Percentiles rank a stretch among this genome's conserved stretches.
phyloP scores from a whole-genome alignment of 1,284 basidiomycete species.

The Pseudozyma sp. region DNA sequence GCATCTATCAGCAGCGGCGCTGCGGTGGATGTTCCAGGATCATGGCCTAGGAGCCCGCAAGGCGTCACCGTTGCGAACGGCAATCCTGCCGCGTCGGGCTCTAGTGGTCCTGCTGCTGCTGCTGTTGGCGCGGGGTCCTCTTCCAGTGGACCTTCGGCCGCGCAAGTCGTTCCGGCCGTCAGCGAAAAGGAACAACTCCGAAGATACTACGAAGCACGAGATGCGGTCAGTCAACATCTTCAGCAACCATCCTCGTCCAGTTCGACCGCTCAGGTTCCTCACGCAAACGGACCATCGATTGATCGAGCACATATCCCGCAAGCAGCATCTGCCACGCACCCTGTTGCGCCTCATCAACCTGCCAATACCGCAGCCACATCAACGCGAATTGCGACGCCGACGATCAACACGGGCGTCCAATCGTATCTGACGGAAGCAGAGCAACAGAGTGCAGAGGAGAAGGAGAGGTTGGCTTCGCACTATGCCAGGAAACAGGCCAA shows the following conservation, averaged over 20 bases:
- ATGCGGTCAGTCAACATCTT: conserved; percentile 49
- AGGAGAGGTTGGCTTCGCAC: conserved; percentile 45
- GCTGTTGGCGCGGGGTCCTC: neutral
- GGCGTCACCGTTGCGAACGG: neutral
- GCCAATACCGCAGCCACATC: conserved; percentile 29
- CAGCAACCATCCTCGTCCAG: conserved; percentile 9
- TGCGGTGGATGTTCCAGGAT: conserved; percentile 15
- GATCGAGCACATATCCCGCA: conserved; percentile 28
- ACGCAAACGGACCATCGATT: neutral
- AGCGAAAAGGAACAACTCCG: conserved; percentile 58
- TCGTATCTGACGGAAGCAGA: conserved; percentile 43
- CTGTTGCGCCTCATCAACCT: conserved; percentile 40
- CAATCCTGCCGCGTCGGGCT: neutral
- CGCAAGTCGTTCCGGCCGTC: neutral
- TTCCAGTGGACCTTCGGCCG: neutral
- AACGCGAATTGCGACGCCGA: conserved; percentile 1
- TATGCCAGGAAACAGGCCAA: conserved; percentile 40
- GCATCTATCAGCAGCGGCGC: conserved; percentile 19
- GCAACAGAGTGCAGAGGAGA: conserved; percentile 42
- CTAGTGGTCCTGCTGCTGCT: neutral
- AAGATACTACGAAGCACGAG: conserved; percentile 58
- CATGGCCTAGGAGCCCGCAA: conserved; percentile 12
- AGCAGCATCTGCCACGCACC: conserved; percentile 38
- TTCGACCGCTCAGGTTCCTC: neutral
- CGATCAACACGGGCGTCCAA: conserved; percentile 9